Evolutionary conservation across 164 flowering plant genomes (phyloP).

Genomic region (Liriodendron chinense): DNA sequence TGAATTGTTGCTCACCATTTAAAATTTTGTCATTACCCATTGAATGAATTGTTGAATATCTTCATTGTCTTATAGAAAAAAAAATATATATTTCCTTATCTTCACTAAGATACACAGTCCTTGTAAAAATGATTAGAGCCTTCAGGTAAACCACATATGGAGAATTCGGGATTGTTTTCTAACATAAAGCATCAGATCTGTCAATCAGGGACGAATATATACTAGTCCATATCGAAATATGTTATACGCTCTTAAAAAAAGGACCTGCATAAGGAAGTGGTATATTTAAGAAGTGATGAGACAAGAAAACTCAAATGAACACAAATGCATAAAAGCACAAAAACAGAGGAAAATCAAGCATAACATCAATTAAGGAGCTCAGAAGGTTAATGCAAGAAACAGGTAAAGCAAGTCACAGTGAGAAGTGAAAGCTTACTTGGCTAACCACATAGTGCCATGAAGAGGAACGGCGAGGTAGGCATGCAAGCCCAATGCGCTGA

Average conservation of each 20-base stretch:
- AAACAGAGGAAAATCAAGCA: not conserved
- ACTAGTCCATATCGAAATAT: not conserved
- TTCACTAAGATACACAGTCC: not conserved
- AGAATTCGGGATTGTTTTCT: not conserved
- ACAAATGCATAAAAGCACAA: not conserved
- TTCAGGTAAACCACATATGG: not conserved
- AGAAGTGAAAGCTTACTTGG: not conserved
- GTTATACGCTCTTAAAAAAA: not conserved
- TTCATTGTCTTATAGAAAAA: not conserved
- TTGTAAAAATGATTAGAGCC: not conserved
- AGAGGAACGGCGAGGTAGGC: conserved; percentile 71
- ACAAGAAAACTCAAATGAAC: too few relatives aligned
- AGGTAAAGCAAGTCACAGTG: not conserved
- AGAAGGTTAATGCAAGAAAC: not conserved
- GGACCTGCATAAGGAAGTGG: not conserved
- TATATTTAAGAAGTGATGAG: too few relatives aligned
- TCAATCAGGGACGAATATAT: not conserved
- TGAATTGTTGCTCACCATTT: not conserved
- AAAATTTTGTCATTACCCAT: not conserved
- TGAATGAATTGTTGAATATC: too few relatives aligned
- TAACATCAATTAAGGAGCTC: not conserved
- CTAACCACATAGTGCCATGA: conserved; percentile 92
- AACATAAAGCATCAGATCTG: not conserved
- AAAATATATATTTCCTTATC: too few relatives aligned
- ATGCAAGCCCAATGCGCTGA: conserved; percentile 76